These are phyloP conservation scores for Boletus albobrunnescens DNA, from an alignment of 1,284 basidiomycete species.

Conservation along the genomic window DNA sequence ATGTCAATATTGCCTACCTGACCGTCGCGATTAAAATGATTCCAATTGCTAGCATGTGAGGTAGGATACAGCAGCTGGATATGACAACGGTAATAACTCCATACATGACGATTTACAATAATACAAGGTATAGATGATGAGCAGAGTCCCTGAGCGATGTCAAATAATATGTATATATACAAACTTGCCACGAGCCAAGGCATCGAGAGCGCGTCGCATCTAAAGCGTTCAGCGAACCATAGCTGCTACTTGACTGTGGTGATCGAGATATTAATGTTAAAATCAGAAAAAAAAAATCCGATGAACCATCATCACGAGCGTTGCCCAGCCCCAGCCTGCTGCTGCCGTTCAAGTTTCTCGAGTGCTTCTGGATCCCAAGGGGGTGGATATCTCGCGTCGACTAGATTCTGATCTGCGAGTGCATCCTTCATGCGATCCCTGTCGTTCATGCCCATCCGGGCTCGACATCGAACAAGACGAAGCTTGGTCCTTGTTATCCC, in stretches of 20 bases:
- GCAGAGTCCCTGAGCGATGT: constrained; percentile 9
- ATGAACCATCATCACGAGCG: constrained; percentile 11
- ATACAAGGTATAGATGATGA: constrained; percentile 16
- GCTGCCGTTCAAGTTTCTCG: constrained; percentile 25
- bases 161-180: constrained; percentile 6
- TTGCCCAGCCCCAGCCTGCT: constrained; percentile 18
- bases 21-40: not conserved
- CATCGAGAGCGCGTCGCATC: not conserved
- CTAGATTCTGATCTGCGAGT: constrained; percentile 67
- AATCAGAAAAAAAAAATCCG: not conserved
- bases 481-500: constrained; percentile 83
- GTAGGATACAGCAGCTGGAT: constrained; percentile 26
- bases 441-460: constrained; percentile 68
- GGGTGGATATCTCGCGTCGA: constrained; percentile 66
- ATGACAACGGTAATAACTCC: constrained; percentile 19
- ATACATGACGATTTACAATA: constrained; percentile 2
- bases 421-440: constrained; percentile 67
- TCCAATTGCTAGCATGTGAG: constrained; percentile 1
- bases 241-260: not conserved
- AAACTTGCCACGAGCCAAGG: not conserved
- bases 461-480: constrained; percentile 65
- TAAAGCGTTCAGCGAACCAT: constrained; percentile 9
- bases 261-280: not conserved
- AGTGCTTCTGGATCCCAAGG: constrained; percentile 62
- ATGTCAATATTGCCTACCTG: not conserved